These are phyloP conservation scores for Vitis riparia DNA, from an alignment of 164 flowering plant species.

Conservation along the genomic window DNA sequence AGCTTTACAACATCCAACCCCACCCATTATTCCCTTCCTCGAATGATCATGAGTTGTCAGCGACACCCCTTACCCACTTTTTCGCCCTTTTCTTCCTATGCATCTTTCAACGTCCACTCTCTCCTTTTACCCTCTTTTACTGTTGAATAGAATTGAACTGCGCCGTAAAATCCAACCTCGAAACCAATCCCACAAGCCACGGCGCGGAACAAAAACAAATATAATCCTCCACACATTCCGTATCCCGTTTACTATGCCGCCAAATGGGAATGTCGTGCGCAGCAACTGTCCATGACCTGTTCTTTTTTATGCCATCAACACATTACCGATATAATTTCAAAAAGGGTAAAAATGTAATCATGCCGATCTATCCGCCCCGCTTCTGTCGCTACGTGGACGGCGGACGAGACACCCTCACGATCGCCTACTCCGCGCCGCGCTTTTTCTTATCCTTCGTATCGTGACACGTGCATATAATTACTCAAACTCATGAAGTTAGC, in stretches of 20 bases:
- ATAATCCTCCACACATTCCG: not conserved
- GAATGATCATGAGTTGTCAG: slow-evolving; percentile 11
- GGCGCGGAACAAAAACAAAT: not conserved
- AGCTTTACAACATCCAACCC: slow-evolving; percentile 12
- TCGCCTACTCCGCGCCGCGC: not conserved
- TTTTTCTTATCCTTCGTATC: not conserved
- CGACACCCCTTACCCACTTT: not conserved
- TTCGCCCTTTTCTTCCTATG: not conserved
- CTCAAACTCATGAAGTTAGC: too few species aligned
- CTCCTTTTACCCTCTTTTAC: too few species aligned
- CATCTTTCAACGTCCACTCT: too few species aligned
- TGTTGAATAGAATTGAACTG: too few species aligned
- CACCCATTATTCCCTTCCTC: not conserved
- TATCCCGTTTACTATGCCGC: slow-evolving; percentile 19
- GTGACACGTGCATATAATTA: too few species aligned
- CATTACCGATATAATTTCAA: not conserved
- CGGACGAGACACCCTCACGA: not conserved
- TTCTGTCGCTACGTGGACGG: not conserved
- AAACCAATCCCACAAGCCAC: not conserved
- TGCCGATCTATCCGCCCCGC: not conserved
- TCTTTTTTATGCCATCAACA: not conserved
- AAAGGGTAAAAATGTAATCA: not conserved
- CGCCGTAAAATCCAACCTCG: too few species aligned
- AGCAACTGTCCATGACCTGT: slow-evolving; percentile 30
- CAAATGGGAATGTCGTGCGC: slow-evolving; percentile 34